Percentiles rank a stretch among this genome's conserved stretches.
phyloP scores from a whole-genome alignment of 139 green algal genomes.

The Limnomonas spitsbergensis region DNA sequence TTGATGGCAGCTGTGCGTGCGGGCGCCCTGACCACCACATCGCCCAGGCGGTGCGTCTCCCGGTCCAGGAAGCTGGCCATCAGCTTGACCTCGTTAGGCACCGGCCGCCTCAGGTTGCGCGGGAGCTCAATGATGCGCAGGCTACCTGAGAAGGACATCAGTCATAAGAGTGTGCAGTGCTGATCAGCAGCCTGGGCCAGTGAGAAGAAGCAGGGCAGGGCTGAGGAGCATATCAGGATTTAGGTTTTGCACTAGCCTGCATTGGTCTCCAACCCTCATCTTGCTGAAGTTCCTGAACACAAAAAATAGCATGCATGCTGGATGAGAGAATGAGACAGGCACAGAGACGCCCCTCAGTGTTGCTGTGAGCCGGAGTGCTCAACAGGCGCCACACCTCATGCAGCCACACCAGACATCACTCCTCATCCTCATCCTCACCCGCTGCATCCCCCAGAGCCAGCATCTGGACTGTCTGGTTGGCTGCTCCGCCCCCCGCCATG shows the following conservation, averaged over 20 bases:
- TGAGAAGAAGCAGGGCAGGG: not conserved
- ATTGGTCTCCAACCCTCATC: not conserved
- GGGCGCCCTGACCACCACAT: slow-evolving; percentile 36
- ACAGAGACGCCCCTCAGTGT: too few species aligned
- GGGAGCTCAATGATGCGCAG: slow-evolving; percentile 82
- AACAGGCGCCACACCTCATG: too few species aligned
- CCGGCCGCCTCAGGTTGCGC: slow-evolving; percentile 65
- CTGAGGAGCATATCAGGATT: not conserved
- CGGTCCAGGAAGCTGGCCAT: slow-evolving; percentile 61
- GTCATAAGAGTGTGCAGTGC: not conserved
- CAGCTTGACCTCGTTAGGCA: slow-evolving; percentile 63
- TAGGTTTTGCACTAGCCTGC: not conserved
- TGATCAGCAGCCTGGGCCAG: not conserved
- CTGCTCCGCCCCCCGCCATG: slow-evolving; percentile 29
- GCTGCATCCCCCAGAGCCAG: slow-evolving; percentile 37
- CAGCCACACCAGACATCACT: too few species aligned
- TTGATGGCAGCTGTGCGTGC: slow-evolving; percentile 21
- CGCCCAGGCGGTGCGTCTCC: slow-evolving; percentile 43
- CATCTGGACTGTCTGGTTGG: slow-evolving; percentile 23
- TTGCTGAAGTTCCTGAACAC: too few species aligned
- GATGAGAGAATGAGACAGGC: too few species aligned
- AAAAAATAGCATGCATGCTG: too few species aligned
- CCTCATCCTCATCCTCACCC: too few species aligned
- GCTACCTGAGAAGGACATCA: slow-evolving; percentile 37
- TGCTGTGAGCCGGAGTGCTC: too few species aligned